Conservation (phyloP, 2,329 filamentous ascomycete genomes). For the Tolypocladium sp. region DNA sequence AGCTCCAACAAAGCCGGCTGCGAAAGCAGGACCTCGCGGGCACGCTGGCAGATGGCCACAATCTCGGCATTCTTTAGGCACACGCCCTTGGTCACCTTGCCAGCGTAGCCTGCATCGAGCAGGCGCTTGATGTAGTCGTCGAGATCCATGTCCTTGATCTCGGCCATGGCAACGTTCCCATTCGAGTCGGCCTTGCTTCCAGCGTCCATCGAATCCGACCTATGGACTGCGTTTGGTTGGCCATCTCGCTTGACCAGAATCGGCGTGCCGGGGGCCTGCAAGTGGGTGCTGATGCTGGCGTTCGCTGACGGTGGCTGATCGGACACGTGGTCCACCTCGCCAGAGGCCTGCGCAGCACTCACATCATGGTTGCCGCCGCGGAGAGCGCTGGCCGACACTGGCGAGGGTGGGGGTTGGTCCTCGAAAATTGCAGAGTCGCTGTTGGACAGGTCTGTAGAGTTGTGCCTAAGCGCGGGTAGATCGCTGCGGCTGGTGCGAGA, state of each 20-base stretch:
- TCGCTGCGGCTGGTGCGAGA: conserved; percentile 38
- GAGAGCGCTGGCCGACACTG: conserved; percentile 68
- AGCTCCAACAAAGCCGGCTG: conserved; percentile 90
- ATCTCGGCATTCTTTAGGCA: conserved; percentile 98
- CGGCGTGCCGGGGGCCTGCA: conserved; percentile 71
- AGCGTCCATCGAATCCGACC: conserved; percentile 32
- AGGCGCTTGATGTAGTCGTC: conserved; percentile 96
- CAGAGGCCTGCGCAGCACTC: conserved; percentile 69
- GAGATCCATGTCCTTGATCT: conserved; percentile 85
- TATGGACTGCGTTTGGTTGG: conserved; percentile 55
- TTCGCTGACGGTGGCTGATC: conserved; percentile 71
- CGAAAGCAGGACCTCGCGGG: conserved; percentile 78
- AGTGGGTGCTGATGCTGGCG: conserved; percentile 45
- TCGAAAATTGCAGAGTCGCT: conserved; percentile 38
- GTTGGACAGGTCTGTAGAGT: conserved; percentile 30
- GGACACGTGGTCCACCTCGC: conserved; percentile 91
- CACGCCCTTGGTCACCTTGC: conserved; percentile 95
- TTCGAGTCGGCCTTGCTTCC: conserved; percentile 30
- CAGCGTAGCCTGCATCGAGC: conserved; percentile 87
- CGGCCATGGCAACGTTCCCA: conserved; percentile 68
- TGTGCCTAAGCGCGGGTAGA: conserved; percentile 28
- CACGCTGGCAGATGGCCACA: conserved; percentile 81
- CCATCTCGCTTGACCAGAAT: conserved; percentile 80
- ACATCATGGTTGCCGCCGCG: conserved; percentile 70
- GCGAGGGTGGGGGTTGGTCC: conserved; percentile 67